Evolutionary conservation across 305 asterid species (phyloP), one percentile per base, ranked within the genome.

Genomic region (Fraxinus xanthoxyloides): DNA sequence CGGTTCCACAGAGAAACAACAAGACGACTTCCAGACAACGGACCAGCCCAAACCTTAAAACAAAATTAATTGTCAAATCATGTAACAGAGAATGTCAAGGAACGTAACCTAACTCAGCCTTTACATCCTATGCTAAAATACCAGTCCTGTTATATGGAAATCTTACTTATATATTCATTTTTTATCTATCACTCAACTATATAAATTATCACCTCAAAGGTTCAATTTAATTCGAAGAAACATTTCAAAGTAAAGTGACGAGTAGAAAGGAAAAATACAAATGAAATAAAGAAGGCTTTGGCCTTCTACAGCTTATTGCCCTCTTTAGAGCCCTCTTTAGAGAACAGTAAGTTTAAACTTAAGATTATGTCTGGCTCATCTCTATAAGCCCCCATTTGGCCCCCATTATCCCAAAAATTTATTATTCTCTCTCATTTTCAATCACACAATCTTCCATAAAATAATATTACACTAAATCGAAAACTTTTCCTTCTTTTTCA

Each of bases 31-130:
- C 87, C 92, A 59, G 97, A 92, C 83, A 95, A 88, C 32, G 99
- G 98, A 80, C 99, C 99, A 0, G 98, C 97, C 99, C 98, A 95
- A 48, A 93, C 91, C 98, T 94, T 90, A 79, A 34, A 34, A 78
- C n/a, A 48, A 13, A 24, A 76, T 35, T 67, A 75, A 24, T 34
- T 28, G 65, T 6, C 67, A 12, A 24, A 28, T 31, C 10, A 38
- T 8, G 5, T n/a, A 13, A 43, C 28, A 63, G 32, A 46, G 21
- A 63, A 8, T 21, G 32, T 23, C 72, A 7, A 63, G 31, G 31
- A 63, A 21, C 72, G 34, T 34, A 63, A 63, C 34, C 34, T 63
- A 54, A n/a, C 65, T 56, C 26, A 56, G 24, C 65, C 26, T 19
- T n/a, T 5, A 56, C 26, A 56, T 56, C 6, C 26, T 56, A 56